A percentile compares a stretch with the other conserved stretches of the same genome.
Evolutionary conservation across 2,329 filamentous ascomycete species (phyloP).

Genomic region (Fusarium circinatum): DNA sequence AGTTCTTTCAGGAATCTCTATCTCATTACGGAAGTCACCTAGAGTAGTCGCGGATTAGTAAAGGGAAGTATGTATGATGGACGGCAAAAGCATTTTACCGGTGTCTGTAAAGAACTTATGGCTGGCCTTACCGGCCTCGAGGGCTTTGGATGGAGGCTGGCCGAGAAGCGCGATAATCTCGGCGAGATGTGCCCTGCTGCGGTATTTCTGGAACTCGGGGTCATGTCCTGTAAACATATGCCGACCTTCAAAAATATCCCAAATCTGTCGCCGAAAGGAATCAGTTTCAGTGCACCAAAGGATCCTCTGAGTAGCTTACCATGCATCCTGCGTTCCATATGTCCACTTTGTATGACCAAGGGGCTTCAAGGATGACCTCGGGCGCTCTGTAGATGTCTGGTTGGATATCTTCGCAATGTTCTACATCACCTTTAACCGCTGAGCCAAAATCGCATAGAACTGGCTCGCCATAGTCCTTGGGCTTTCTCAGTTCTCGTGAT

Average conservation of each 20-base stretch:
- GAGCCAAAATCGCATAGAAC: conserved; percentile 63
- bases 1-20: conserved; percentile 30
- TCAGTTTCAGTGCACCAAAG: not conserved
- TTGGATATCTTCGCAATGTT: conserved; percentile 51
- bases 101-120: conserved; percentile 53
- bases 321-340: conserved; percentile 64
- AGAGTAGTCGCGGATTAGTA: fast-evolving
- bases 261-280: conserved; percentile 49
- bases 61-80: too few species aligned
- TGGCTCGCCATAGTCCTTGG: conserved; percentile 46
- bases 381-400: conserved; percentile 55
- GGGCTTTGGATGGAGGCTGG: conserved; percentile 50
- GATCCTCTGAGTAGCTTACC: conserved; percentile 49
- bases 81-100: conserved; percentile 36
- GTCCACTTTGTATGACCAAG: conserved; percentile 60
- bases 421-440: conserved; percentile 49
- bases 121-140: conserved; percentile 45
- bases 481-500: conserved; percentile 52
- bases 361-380: conserved; percentile 58
- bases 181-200: conserved; percentile 58
- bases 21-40: conserved; percentile 32
- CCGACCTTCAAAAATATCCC: conserved; percentile 59
- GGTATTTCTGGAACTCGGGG: conserved; percentile 51
- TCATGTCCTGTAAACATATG: conserved; percentile 56
- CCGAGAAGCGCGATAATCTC: conserved; percentile 60